A percentile compares a stretch with the other conserved stretches of the same genome.
These are phyloP conservation scores for Debaryomyces singareniensis DNA, from an alignment of 1,139 yeast species.

Conservation along the genomic window DNA sequence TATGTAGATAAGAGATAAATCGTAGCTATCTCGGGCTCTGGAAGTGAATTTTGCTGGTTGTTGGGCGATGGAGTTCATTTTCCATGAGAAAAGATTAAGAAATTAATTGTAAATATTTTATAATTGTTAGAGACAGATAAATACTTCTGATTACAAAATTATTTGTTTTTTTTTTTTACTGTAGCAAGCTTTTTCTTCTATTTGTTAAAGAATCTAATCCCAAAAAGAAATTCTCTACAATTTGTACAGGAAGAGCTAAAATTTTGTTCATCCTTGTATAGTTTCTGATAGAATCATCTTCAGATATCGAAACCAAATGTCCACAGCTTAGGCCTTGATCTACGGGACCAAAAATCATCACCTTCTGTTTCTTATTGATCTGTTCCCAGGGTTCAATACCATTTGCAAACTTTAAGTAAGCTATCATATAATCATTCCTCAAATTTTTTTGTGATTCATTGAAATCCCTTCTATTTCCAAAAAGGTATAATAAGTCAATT, in stretches of 20 bases:
- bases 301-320: not conserved
- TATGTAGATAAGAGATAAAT: no score
- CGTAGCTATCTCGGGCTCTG: no score
- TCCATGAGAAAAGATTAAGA: no score
- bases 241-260: not conserved
- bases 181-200: no score
- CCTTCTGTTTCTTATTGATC: slow-evolving; percentile 4
- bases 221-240: slow-evolving; percentile 1
- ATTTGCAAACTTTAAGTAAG: slow-evolving; percentile 6
- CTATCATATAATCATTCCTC: not conserved
- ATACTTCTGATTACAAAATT: no score
- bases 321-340: slow-evolving; percentile 1
- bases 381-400: slow-evolving; percentile 7
- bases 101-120: no score
- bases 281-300: not conserved
- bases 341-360: slow-evolving; percentile 8
- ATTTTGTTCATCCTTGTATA: not conserved
- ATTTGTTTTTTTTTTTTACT: no score
- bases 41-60: no score
- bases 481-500: slow-evolving; percentile 1
- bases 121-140: no score
- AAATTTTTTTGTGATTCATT: slow-evolving; percentile 1
- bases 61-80: no score
- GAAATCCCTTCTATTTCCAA: slow-evolving; percentile 1
- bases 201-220: slow-evolving; percentile 1